Percentiles rank a stretch among this genome's conserved stretches.
Evolutionary conservation across 768 basidiomycete genomes (phyloP).

Genomic region (Candolleomyces eurysporus): DNA sequence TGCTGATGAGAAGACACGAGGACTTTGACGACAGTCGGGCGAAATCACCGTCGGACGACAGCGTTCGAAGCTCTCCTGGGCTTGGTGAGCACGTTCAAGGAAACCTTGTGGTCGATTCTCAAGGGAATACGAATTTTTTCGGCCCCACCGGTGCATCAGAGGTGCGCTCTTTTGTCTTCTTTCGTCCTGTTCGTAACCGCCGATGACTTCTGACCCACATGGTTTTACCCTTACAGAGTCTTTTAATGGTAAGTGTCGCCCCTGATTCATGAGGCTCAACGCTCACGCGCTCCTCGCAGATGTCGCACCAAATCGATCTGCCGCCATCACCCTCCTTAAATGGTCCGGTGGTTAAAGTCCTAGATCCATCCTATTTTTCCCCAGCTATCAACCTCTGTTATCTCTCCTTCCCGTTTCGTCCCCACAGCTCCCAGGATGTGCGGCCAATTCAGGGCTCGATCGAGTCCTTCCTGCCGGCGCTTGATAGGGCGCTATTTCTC

Average conservation of each 20-base stretch:
- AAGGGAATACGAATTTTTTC: constrained; percentile 41
- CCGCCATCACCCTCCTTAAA: constrained; percentile 2
- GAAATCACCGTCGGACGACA: constrained; percentile 20
- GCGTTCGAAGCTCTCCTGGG: constrained; percentile 17
- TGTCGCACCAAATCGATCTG: constrained; percentile 3
- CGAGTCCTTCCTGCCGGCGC: constrained; percentile 43
- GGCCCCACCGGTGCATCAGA: constrained; percentile 50
- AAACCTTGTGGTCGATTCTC: constrained; percentile 43
- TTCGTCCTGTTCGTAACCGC: not conserved
- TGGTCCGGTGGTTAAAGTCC: constrained; percentile 27
- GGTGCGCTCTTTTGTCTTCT: constrained; percentile 28
- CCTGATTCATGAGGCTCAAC: not conserved
- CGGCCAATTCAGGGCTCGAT: constrained; percentile 37
- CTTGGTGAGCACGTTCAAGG: constrained; percentile 35
- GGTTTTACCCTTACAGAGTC: constrained; percentile 27
- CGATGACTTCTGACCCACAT: constrained; percentile 9
- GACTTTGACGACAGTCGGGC: constrained; percentile 31
- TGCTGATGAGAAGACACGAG: constrained; percentile 24
- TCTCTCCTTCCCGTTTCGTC: constrained; percentile 45
- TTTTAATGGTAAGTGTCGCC: constrained; percentile 35
- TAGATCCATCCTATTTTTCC: constrained; percentile 45
- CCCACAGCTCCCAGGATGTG: constrained; percentile 28
- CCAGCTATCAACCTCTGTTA: constrained; percentile 41
- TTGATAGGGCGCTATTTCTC: constrained; percentile 38
- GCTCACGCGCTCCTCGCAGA: too few relatives aligned